Evolutionary conservation across 2,329 filamentous ascomycete genomes (phyloP), one percentile per base, ranked within the genome.

Genomic region (Microcyclosporella mali): DNA sequence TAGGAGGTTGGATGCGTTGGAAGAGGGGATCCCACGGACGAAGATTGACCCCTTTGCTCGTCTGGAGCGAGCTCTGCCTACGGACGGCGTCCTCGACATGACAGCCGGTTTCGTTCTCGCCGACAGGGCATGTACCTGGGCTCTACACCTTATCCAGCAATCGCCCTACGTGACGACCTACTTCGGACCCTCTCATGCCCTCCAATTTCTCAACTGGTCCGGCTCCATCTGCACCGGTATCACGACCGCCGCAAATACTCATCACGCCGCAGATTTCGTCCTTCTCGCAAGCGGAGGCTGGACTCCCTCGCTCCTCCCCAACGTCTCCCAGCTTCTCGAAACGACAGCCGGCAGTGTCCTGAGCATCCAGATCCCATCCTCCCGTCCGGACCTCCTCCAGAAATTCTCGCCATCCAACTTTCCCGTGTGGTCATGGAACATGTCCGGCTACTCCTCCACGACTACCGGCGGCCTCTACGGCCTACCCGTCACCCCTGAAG

Each of bases 331-430:
- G 1, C 53, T 75, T 0, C 64, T 66, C n/a, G 72, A 77, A 51
- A 66, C 72, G 0, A 75, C 73, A 0, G 69, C 66, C 0, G 72
- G 72, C 0, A 68, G 65, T 0, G 68, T 76, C 2, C 63, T 66
- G 1, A 58, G 68, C 9, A 57, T 75, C 27, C 62, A 68, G 19
- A 59, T 77, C 1, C 72, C 74, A 0, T 46, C 52, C 0, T 46
- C 61, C 1, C 53, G 59, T 1, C 51, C 43, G 4, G 58, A 63
- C 31, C 61, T 76, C 0, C 70, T 65, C 56, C 51, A 66, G 1
- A 62, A 62, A 2, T 70, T 71, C 33, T 55, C 61, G 0, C 64
- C 71, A 0, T 61, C 68, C 0, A 66, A 60, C 2, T 76, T 76
- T 35, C 72, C 73, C 0, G 64, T 68, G 0, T 72, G 70, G 62